Base-by-base conservation (phyloP, 106 monocot genomes). In the Dendrobium catenatum region DNA sequence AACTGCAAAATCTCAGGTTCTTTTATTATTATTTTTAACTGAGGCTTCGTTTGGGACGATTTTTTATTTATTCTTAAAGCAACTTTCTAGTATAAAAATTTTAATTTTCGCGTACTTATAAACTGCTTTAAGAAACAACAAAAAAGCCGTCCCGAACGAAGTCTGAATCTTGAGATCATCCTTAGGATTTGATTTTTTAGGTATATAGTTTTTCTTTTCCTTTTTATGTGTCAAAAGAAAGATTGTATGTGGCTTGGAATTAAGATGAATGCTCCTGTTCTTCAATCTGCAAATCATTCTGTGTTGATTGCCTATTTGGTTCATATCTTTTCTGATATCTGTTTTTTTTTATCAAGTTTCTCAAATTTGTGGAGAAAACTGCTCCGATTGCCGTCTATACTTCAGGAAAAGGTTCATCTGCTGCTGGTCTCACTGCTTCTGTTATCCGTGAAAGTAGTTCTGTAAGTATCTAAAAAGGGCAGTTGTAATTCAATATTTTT, bases 361-460 rank as follows among this genome's bases (percentile, higher is more conserved):
- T 98, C 79, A 98, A 98, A 80, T 98, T 98, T 91, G 98, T 98
- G 48, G 98, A 98, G 79, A 98, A 95, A 84, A 98, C 98, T 17
- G 95, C 98, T 81, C 98, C 98, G 17, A 78, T 98, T 26, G 98
- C 98, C 72, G 98, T 98, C 59, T 98, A 98, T 88, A 98, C 98
- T 49, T 98, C 98, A 16, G 98, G 98, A 55, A 98, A 98, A 85
- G 98, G 98, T 47, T 98, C 98, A 67, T 98, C 98, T 55, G 98
- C 98, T 80, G 98, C 98, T 86, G 98, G 98, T 86, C 91, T 98
- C 37, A 98, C 98, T 55, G 98, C 98, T 49, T 98, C 98, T 22
- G 98, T 98, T 51, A 95, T 94, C 82, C 98, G 95, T 81, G 98
- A 98, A 37, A 86, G 78, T 81, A 98, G 95, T 78, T 88, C 95